Evolutionary conservation across 768 basidiomycete genomes (phyloP).

Genomic region (Hirschioporus abietinus): DNA sequence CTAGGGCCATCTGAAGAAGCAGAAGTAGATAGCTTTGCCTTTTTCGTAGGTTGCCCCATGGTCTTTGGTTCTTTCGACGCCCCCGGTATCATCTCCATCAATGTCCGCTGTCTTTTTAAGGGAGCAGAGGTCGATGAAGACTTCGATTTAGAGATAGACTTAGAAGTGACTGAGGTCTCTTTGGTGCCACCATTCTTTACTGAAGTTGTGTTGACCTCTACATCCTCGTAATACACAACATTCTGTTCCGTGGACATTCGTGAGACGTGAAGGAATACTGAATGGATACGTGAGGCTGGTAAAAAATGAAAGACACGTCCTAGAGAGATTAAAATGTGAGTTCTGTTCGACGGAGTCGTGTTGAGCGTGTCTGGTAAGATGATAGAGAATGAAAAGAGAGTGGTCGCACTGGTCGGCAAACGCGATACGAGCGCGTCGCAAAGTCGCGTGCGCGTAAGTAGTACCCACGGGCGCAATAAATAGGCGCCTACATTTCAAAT

Average conservation of each 20-base stretch:
- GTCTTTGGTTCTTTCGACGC: slow-evolving; percentile 24
- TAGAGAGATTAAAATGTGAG: background rate
- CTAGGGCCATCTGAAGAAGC: slow-evolving; percentile 19
- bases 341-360: background rate
- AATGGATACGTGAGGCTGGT: background rate
- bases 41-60: slow-evolving; percentile 38
- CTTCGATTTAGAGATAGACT: slow-evolving; percentile 13
- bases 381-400: background rate
- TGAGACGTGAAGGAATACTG: background rate
- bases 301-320: background rate
- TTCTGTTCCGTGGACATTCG: slow-evolving; percentile 22
- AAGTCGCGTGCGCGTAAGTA: background rate
- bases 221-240: slow-evolving; percentile 42
- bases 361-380: background rate
- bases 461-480: too few relatives aligned
- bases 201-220: slow-evolving; percentile 24
- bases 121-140: slow-evolving; percentile 15
- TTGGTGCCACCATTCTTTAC: slow-evolving; percentile 5
- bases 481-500: too few relatives aligned
- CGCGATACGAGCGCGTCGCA: background rate
- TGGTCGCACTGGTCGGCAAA: background rate
- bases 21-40: slow-evolving; percentile 33
- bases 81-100: slow-evolving; percentile 56
- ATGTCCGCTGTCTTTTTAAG: slow-evolving; percentile 55
- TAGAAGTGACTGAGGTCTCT: slow-evolving; percentile 16